Evolutionary conservation across 140 eudicot species (phyloP), one percentile per base, ranked within the genome.

Genomic region (Artemisia princeps): DNA sequence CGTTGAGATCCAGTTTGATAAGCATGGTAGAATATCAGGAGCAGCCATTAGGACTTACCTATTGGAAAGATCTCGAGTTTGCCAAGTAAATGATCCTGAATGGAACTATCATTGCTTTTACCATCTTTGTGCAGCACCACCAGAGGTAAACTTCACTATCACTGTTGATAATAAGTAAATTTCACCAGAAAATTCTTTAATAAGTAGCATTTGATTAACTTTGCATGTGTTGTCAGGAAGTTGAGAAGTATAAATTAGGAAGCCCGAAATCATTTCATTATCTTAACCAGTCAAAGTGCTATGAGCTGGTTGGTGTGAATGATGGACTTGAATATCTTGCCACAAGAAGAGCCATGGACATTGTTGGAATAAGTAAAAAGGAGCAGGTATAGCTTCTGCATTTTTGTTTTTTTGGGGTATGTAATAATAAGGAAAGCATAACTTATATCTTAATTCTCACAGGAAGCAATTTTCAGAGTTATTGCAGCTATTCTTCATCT

Each of bases 381-480:
- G 96, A 94, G 67, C 99, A 94, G 95, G 99, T 86, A 78, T 49
- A 65, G n/a, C 26, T 11, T 59, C 17, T 54, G 12, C 12, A 10
- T 2, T 57, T 20, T 64, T 10, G 12, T 67, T 13, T 54, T 75
- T 26, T 56, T 1, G 24, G 2, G 11, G 3, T 22, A 46, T 45
- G 46, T 10, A 24, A 30, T 52, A 50, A 14, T 64, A 58, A 49
- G 49, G 54, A 50, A 37, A 59, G 24, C 20, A 64, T 60, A 10
- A 51, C 45, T 44, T 20, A 14, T 40, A 13, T 67, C 64, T 60
- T 68, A 11, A 50, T 45, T 68, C 64, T 59, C 57, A 60, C 77
- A 94, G 99, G 99, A 94, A 80, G 99, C 96, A 71, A 94, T 94
- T 73, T 94, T 94, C 74, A 82, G 96, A 77, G 99, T 94, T 69